These are phyloP conservation scores for Globisporangium echinulatum DNA, from an alignment of 352 stramenopile species.

Conservation along the genomic window DNA sequence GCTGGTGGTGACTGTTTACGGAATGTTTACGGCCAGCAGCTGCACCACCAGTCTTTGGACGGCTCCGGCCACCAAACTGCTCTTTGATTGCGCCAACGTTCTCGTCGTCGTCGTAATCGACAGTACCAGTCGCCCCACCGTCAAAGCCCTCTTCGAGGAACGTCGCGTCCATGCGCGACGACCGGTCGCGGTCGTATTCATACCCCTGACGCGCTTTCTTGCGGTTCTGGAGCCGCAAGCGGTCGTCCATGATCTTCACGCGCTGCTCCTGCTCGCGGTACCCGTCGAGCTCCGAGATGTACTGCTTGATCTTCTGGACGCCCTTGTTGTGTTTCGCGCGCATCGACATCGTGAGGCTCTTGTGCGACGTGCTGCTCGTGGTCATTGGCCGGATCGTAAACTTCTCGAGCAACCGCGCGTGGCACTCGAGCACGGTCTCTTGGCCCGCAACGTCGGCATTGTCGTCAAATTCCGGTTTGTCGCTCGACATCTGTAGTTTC, in stretches of 20 bases:
- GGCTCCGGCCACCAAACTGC: slow-evolving; percentile 58
- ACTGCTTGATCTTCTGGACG: slow-evolving; percentile 80
- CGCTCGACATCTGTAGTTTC: slow-evolving; percentile 39
- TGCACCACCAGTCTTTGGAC: slow-evolving; percentile 23
- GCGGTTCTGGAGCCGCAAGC: slow-evolving; percentile 74
- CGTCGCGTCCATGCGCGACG: slow-evolving; percentile 70
- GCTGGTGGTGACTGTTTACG: slow-evolving; percentile 9
- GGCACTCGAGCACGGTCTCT: slow-evolving; percentile 79
- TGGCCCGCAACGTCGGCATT: slow-evolving; percentile 53
- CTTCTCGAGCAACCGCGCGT: slow-evolving; percentile 75
- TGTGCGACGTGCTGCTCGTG: slow-evolving; percentile 78
- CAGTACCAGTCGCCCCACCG: slow-evolving; percentile 7
- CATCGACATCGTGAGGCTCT: slow-evolving; percentile 87
- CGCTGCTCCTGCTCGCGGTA: slow-evolving; percentile 77
- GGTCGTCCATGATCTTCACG: slow-evolving; percentile 83
- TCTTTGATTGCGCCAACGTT: slow-evolving; percentile 83
- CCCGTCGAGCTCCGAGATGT: slow-evolving; percentile 83
- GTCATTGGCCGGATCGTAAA: slow-evolving; percentile 86
- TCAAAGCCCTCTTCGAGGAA: slow-evolving; percentile 81
- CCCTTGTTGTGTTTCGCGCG: slow-evolving; percentile 87
- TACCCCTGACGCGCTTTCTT: slow-evolving; percentile 82
- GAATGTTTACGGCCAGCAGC: slow-evolving; percentile 18
- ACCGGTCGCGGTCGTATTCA: slow-evolving; percentile 72
- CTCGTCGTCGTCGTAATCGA: slow-evolving; percentile 80
- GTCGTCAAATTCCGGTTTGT: slow-evolving; percentile 57